phyloP scores from a whole-genome alignment of 2,329 filamentous ascomycete genomes.

The Orbilia ellipsospora region DNA sequence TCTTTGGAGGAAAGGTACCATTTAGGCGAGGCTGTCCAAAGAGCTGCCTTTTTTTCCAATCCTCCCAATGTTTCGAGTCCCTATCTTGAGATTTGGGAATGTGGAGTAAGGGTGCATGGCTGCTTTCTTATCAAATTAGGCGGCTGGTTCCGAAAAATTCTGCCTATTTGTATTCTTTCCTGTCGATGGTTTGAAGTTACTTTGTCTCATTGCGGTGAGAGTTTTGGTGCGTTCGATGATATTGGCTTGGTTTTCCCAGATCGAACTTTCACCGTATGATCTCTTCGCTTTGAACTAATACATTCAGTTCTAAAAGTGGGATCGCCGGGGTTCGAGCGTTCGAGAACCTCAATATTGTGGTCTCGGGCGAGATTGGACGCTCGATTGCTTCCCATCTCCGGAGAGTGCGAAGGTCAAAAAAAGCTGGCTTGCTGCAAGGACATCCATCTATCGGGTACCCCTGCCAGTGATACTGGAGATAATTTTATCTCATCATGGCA shows the following conservation, averaged over 20 bases:
- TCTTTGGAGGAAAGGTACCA: constrained; percentile 11
- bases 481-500: constrained; percentile 25
- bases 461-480: constrained; percentile 31
- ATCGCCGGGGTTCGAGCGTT: no score
- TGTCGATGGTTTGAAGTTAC: constrained; percentile 34
- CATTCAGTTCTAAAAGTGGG: neutral
- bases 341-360: neutral
- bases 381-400: constrained; percentile 9
- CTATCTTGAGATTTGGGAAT: neutral
- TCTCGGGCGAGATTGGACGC: neutral
- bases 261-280: no score
- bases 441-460: constrained; percentile 19
- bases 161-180: constrained; percentile 25
- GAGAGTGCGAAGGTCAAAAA: constrained; percentile 8
- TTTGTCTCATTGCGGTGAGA: neutral
- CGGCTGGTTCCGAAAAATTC: constrained; percentile 26
- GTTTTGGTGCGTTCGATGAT: no score
- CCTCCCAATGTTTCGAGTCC: neutral
- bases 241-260: no score
- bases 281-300: neutral
- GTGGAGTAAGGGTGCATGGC: constrained; percentile 4
- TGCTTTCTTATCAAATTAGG: constrained; percentile 13
- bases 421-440: constrained; percentile 24
- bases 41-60: constrained; percentile 30
- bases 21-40: constrained; percentile 26